Conservation (phyloP, 1,284 basidiomycete genomes). For the Paramarasmius palmivorus region DNA sequence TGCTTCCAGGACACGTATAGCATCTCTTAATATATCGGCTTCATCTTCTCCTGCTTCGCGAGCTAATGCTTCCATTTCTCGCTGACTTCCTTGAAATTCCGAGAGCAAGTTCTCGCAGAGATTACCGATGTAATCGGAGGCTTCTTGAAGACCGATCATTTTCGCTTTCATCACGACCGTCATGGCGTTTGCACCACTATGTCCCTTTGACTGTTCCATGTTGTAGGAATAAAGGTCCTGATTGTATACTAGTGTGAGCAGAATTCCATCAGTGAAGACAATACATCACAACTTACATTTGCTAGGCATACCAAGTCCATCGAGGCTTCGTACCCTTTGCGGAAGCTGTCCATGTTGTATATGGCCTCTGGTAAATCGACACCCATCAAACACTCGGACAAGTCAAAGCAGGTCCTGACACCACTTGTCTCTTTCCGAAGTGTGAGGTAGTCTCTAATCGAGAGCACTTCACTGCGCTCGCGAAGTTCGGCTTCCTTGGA, state of each 20-base stretch:
- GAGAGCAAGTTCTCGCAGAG: slow-evolving; percentile 44
- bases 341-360: slow-evolving; percentile 53
- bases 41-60: slow-evolving; percentile 35
- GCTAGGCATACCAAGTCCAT: slow-evolving; percentile 67
- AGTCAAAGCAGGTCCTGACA: slow-evolving; percentile 62
- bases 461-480: slow-evolving; percentile 51
- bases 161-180: slow-evolving; percentile 63
- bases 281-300: slow-evolving; percentile 47
- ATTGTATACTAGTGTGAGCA: slow-evolving; percentile 5
- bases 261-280: too few relatives aligned
- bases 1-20: slow-evolving; percentile 24
- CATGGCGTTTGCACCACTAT: slow-evolving; percentile 64
- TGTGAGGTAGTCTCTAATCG: slow-evolving; percentile 48
- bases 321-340: slow-evolving; percentile 54
- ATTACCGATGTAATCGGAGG: slow-evolving; percentile 54
- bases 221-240: slow-evolving; percentile 74
- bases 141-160: slow-evolving; percentile 50
- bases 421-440: slow-evolving; percentile 67
- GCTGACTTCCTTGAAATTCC: slow-evolving; percentile 28
- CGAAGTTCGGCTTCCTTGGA: slow-evolving; percentile 58
- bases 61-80: neutral
- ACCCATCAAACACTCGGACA: slow-evolving; percentile 58
- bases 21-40: slow-evolving; percentile 35
- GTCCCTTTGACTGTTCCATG: slow-evolving; percentile 69
- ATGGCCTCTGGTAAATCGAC: slow-evolving; percentile 62